These are phyloP conservation scores for Aspergillus panamensis DNA, from an alignment of 495 filamentous ascomycete genomes.

Conservation along the genomic window DNA sequence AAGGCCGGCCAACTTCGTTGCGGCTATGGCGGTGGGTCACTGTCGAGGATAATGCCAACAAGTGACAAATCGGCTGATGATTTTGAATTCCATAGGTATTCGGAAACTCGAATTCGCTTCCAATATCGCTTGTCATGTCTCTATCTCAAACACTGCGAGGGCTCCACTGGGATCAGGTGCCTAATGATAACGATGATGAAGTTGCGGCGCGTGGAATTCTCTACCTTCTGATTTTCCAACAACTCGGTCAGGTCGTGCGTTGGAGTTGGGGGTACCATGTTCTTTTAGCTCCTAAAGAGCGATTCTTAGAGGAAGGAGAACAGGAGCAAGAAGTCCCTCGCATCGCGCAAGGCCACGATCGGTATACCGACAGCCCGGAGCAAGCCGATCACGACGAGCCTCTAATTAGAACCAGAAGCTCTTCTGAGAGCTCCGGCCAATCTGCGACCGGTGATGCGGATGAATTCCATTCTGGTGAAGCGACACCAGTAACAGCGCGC, in stretches of 20 bases:
- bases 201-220: conserved; percentile 91
- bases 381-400: conserved; percentile 45
- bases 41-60: background rate
- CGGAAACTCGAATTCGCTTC: conserved; percentile 96
- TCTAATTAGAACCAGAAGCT: conserved; percentile 35
- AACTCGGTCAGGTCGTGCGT: conserved; percentile 88
- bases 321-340: conserved; percentile 46
- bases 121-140: conserved; percentile 92
- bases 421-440: conserved; percentile 20
- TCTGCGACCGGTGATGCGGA: conserved; percentile 15
- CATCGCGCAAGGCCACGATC: conserved; percentile 60
- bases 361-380: conserved; percentile 61
- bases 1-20: conserved; percentile 84
- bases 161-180: conserved; percentile 87
- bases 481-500: conserved; percentile 39
- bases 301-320: conserved; percentile 58
- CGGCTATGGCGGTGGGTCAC: conserved; percentile 80
- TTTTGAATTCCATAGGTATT: conserved; percentile 61
- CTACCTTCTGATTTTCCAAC: conserved; percentile 95
- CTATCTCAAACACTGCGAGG: conserved; percentile 87
- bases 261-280: conserved; percentile 99
- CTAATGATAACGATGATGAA: conserved; percentile 90
- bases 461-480: conserved; percentile 40
- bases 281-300: conserved; percentile 72
- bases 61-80: conserved; percentile 13